phyloP scores from a whole-genome alignment of 805 yeast genomes.

The Suhomyces tanzawaensis region DNA sequence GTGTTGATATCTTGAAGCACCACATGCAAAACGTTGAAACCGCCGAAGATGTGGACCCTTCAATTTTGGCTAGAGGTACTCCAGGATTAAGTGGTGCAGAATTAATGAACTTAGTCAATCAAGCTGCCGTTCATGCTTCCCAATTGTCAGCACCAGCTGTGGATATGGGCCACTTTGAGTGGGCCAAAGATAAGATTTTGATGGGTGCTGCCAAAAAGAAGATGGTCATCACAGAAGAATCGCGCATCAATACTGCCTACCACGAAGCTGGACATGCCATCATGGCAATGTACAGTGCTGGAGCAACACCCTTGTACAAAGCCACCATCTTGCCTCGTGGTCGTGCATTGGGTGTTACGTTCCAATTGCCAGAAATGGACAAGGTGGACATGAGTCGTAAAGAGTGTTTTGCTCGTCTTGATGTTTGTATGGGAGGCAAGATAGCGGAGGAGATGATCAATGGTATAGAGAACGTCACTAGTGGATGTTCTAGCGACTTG shows the following conservation, averaged over 20 bases:
- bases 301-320: slow-evolving; percentile 93
- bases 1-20: slow-evolving; percentile 86
- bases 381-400: slow-evolving; percentile 87
- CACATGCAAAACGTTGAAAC: slow-evolving; percentile 90
- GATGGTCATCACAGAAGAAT: slow-evolving; percentile 95
- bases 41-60: slow-evolving; percentile 81
- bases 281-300: slow-evolving; percentile 91
- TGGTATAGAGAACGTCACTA: slow-evolving; percentile 89
- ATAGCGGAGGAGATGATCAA: slow-evolving; percentile 92
- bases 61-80: slow-evolving; percentile 92
- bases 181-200: slow-evolving; percentile 98
- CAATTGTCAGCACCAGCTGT: slow-evolving; percentile 89
- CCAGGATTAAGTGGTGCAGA: slow-evolving; percentile 99
- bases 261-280: slow-evolving; percentile 99
- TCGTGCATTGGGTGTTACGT: slow-evolving; percentile 92
- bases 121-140: slow-evolving; percentile 97
- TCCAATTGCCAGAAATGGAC: slow-evolving; percentile 97
- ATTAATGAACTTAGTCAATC: slow-evolving; percentile 90
- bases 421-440: slow-evolving; percentile 99
- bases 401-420: slow-evolving; percentile 88
- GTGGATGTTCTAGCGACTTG: slow-evolving; percentile 93
- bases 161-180: slow-evolving; percentile 87
- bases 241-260: slow-evolving; percentile 90
- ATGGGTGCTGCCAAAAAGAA: slow-evolving; percentile 98
- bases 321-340: slow-evolving; percentile 98